Percentiles rank a stretch among this genome's conserved stretches.
These are phyloP conservation scores for Cymodocea nodosa DNA, from an alignment of 116 monocot species.

Conservation along the genomic window DNA sequence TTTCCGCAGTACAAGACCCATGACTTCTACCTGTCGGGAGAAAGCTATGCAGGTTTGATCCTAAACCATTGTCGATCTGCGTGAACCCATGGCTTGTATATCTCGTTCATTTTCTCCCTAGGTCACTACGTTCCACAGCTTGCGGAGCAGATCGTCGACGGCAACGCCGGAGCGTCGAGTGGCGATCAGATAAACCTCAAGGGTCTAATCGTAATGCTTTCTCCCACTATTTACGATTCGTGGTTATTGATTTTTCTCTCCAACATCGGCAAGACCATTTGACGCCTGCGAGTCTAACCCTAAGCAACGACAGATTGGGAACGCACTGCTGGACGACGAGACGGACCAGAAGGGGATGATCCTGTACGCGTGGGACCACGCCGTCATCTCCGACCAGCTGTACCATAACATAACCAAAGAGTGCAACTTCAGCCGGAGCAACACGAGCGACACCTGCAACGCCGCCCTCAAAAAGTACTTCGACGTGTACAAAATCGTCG, in stretches of 20 bases:
- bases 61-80: too few species aligned
- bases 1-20: conserved; percentile 34
- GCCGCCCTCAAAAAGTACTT: conserved; percentile 29
- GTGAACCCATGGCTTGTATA: background rate
- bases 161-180: conserved; percentile 30
- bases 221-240: background rate
- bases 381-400: conserved; percentile 59
- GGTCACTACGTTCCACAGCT: conserved; percentile 93
- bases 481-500: conserved; percentile 48
- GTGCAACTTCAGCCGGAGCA: conserved; percentile 49
- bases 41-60: conserved; percentile 31
- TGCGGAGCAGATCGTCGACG: conserved; percentile 59
- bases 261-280: too few species aligned
- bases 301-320: conserved; percentile 41
- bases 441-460: conserved; percentile 13
- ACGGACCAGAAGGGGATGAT: conserved; percentile 65
- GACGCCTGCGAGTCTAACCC: too few species aligned
- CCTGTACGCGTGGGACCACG: conserved; percentile 86
- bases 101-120: conserved; percentile 1
- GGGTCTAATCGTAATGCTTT: conserved; percentile 40
- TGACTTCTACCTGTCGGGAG: conserved; percentile 31
- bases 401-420: conserved; percentile 38
- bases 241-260: background rate
- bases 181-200: conserved; percentile 72
- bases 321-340: conserved; percentile 66